phyloP scores from a whole-genome alignment of 1,284 basidiomycete species.

The Irpex sp. region DNA sequence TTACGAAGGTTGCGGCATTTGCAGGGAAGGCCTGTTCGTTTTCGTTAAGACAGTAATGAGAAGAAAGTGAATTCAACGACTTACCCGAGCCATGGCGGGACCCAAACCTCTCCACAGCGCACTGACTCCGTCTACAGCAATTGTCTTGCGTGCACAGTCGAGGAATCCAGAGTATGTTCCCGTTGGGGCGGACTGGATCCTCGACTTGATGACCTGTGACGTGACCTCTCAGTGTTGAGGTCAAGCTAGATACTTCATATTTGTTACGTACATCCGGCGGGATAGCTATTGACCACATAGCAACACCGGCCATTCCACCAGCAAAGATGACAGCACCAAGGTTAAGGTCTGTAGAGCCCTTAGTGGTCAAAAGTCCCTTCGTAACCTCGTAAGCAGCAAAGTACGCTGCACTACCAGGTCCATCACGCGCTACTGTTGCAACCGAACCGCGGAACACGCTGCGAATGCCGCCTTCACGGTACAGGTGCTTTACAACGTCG shows the following conservation, averaged over 20 bases:
- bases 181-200: slow-evolving; percentile 94
- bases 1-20: slow-evolving; percentile 93
- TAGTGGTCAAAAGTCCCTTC: slow-evolving; percentile 83
- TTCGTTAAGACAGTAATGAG: background rate
- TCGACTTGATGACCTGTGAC: slow-evolving; percentile 87
- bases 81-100: slow-evolving; percentile 91
- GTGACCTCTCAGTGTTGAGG: background rate
- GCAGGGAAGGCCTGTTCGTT: slow-evolving; percentile 78
- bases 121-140: slow-evolving; percentile 85
- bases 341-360: slow-evolving; percentile 79
- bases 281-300: slow-evolving; percentile 97
- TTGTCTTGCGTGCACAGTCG: slow-evolving; percentile 91
- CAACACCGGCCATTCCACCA: slow-evolving; percentile 93
- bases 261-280: slow-evolving; percentile 97
- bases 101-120: slow-evolving; percentile 98
- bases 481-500: slow-evolving; percentile 90
- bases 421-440: slow-evolving; percentile 93
- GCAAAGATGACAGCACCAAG: slow-evolving; percentile 88
- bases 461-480: slow-evolving; percentile 90
- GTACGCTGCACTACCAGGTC: slow-evolving; percentile 97
- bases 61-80: slow-evolving; percentile 19
- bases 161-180: slow-evolving; percentile 94
- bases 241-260: no score
- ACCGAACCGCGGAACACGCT: slow-evolving; percentile 93
- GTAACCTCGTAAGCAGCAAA: slow-evolving; percentile 97